These are phyloP conservation scores for Paramyrothecium roridum DNA, from an alignment of 2,329 filamentous ascomycete genomes.

Conservation along the genomic window DNA sequence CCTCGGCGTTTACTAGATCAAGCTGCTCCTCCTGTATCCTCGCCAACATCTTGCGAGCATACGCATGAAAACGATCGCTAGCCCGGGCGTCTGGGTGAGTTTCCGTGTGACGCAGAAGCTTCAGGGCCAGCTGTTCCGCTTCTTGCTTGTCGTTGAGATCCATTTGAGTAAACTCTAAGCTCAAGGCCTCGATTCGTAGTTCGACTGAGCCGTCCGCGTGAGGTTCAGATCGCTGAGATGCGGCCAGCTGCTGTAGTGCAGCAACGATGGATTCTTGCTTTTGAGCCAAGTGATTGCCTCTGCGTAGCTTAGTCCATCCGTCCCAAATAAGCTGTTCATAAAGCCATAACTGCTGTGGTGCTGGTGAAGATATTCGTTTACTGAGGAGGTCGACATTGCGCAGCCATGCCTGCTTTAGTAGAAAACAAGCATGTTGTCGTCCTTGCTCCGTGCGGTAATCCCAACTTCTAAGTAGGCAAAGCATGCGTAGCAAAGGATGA, in stretches of 20 bases:
- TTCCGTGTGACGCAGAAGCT: constrained; percentile 22
- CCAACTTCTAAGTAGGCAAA: constrained; percentile 25
- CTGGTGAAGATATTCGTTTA: constrained; percentile 23
- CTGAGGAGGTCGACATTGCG: constrained; percentile 31
- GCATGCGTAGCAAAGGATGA: constrained; percentile 30
- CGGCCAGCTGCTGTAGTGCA: constrained; percentile 22
- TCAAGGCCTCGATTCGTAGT: constrained; percentile 27
- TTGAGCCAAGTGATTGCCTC: constrained; percentile 23
- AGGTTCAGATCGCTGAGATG: constrained; percentile 6
- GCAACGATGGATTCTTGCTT: constrained; percentile 22
- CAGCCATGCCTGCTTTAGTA: constrained; percentile 31
- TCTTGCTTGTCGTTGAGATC: constrained; percentile 26
- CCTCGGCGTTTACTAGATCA: constrained; percentile 27
- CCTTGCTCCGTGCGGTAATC: constrained; percentile 27
- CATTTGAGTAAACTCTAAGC: constrained; percentile 35
- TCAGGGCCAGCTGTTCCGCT: constrained; percentile 26
- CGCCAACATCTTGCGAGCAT: constrained; percentile 34
- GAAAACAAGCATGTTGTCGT: constrained; percentile 25
- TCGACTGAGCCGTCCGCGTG: constrained; percentile 15
- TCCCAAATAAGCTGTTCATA: constrained; percentile 37
- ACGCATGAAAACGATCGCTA: constrained; percentile 32
- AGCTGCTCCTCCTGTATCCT: constrained; percentile 27
- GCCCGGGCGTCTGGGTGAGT: constrained; percentile 17
- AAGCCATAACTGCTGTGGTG: constrained; percentile 29
- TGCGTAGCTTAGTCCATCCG: constrained; percentile 29